Evolutionary conservation across 331 rosid species (phyloP), one percentile per base, ranked within the genome.

Genomic region (Quercus phellos): DNA sequence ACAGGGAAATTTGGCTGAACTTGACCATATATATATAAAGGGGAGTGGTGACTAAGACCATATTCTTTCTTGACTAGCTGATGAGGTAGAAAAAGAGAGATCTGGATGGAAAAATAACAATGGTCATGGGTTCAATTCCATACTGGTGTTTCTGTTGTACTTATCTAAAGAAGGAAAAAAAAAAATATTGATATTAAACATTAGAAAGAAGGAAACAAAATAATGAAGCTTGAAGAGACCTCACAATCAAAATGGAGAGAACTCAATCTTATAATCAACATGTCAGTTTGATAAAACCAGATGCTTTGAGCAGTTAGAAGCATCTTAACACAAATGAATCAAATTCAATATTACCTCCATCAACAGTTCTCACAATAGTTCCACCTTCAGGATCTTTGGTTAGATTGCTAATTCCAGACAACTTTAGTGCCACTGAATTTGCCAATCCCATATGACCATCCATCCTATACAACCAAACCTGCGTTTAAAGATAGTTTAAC

Each of bases 371-470:
- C 89, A 83, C 43, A 67, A 94, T 85, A 38, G 88, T 88, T 78
- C 97, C 98, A 50, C 97, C 97, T 55, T 77, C 76, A 51, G 97
- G 97, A 86, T 84, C 88, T 78, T 84, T 85, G 11, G 92, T 85
- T 59, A 73, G 82, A 21, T 80, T 87, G 35, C 86, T 86, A 71
- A 94, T 77, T 50, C 94, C 93, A 50, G 93, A 92, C 89, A 92
- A 77, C 83, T 64, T 85, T 27, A 90, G 87, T 29, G 96, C 84
- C 79, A 83, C 82, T 51, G 96, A 85, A 77, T 94, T 94, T 73
- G 89, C 98, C 85, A 90, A 85, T 77, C 94, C 91, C 94, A 84
- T 89, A 73, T 94, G 98, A 18, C 97, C 94, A 87, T 94, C 98
- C 79, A 58, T 82, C 84, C 98, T 90, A 42, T 93, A 85, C 43